Conservation (phyloP, 176 grass and related monocot genomes). For the bread wheat (Triticum aestivum) region IWGSC_CS_RefSeq_v2.1 NC_057814.1:423171725-423172224, state of each 20-base stretch:
- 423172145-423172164: conserved; percentile 31
- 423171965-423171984: neutral
- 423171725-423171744: too few relatives aligned
- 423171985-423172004: neutral
- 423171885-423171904: neutral
- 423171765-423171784: neutral
- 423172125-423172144: conserved; percentile 18
- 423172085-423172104: conserved; percentile 1
- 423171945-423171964: neutral
- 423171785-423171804: neutral
- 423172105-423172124: conserved; percentile 27
- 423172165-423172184: neutral
- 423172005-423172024: neutral
- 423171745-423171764: neutral
- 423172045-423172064: neutral
- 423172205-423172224: conserved; percentile 26
- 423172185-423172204: conserved; percentile 31
- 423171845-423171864: neutral
- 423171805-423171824: too few relatives aligned
- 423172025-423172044: neutral
- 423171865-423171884: neutral
- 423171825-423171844: neutral
- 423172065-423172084: neutral
- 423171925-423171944: conserved; percentile 8
- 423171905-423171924: conserved; percentile 18